Base-by-base conservation (phyloP, 768 basidiomycete genomes). In the Tylopilus rubrobrunneus region DNA sequence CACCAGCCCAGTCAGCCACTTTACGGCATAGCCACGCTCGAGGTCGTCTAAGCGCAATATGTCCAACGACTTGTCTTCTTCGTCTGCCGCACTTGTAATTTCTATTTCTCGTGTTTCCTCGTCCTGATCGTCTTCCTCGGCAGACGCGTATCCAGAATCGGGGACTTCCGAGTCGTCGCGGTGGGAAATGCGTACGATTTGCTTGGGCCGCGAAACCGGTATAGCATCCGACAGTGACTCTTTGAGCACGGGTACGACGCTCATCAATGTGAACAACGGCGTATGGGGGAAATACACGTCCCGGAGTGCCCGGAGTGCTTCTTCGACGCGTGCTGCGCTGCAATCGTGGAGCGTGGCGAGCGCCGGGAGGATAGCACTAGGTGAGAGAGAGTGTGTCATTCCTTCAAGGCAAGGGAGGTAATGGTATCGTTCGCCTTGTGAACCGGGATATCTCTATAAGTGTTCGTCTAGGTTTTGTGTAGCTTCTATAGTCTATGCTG, bases 71-170 rank as follows among this genome's bases (percentile, higher is more conserved):
- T 70, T 72, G 6, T 28, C 27, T 21, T 40, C 39, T 11, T 15
- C 39, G 19, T 40, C 19, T 40, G 11, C 19, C n/a, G 19, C 19
- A 7, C 21, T 10, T 40, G 8, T 8, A 4, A 17, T 19, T 6
- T 17, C 9, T 21, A 25, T 34, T 23, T 25, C 65, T 70, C 61
- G n/a, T n/a, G 56, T 12, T 25, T 27, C 40, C 14, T 54, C 58
- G 8, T 71, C 69, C 2, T 76, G 77, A 1, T 79, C 80, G 1
- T 84, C 82, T 46, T 82, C 84, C 48, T 84, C 84, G 25, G 83
- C 85, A 39, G 86, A 87, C 6, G 86, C 89, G 58, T 90, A 90
- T 34, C 89, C 89, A 11, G 87, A 89, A 68, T 91, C 87, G 1
- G 83, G 83, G 4, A 81, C 75, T 17, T n/a, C n/a, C n/a, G n/a